Base-by-base conservation (phyloP, 2,329 filamentous ascomycete genomes). In the Alternaria brassicae region DNA sequence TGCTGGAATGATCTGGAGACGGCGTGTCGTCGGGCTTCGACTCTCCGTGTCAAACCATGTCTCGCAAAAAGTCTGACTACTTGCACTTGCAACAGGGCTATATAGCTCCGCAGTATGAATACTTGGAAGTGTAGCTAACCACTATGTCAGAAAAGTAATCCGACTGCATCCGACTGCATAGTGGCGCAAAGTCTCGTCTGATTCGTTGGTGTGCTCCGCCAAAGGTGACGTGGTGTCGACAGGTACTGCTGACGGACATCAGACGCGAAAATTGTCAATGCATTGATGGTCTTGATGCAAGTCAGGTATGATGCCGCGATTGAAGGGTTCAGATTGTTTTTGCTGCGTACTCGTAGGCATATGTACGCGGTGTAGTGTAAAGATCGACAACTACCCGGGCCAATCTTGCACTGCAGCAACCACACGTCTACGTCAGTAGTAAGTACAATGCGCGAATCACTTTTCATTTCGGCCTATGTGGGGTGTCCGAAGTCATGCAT, bases 1-100 rank as follows among this genome's bases (percentile, higher is more conserved):
- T n/a, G n/a, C n/a, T n/a, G n/a, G n/a, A 17, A 44, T 30, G 37
- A 56, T 56, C 37, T 56, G 21, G 53, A 39, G 54, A 44, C n/a
- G 45, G 53, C 19, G 44, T 48, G 36, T 48, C 44, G 19, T 48
- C 44, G 30, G 28, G 19, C 25, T 34, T 48, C 10, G 53, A 32
- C 36, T 9, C 15, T 15, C 47, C 51, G 44, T 40, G 32, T 54
- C 45, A 10, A 28, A 13, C 2, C 8, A 36, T 21, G 3, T 8
- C 9, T 23, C 4, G 32, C 44, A 25, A 13, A 19, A 23, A n/a
- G 30, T 28, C 19, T 21, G 19, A 17, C 27, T 5, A 32, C 30
- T 34, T 15, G 7, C 7, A 48, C 44, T 36, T 21, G 44, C 28
- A 25, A n/a, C 2, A 25, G 13, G 15, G 15, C 13, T 36, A 4